These are phyloP conservation scores for Saksenaea oblongispora DNA, from an alignment of 371 early-diverging fungal species.

Conservation along the genomic window DNA sequence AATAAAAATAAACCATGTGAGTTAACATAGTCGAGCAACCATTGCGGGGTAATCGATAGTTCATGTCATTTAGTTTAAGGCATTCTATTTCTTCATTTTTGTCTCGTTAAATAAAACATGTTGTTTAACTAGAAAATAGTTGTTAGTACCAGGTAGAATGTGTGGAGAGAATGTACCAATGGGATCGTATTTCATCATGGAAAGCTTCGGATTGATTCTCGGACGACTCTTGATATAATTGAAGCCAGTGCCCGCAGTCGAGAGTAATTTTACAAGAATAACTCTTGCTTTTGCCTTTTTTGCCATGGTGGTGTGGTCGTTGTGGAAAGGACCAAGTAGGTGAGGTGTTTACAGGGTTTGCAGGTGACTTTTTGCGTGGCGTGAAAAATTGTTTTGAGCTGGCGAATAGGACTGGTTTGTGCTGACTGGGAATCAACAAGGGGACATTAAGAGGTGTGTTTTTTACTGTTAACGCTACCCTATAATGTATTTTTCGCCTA, in stretches of 20 bases:
- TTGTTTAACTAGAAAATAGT: slow-evolving; percentile 55
- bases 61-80: neutral
- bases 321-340: too few relatives aligned
- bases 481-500: too few relatives aligned
- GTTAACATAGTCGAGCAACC: too few relatives aligned
- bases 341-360: too few relatives aligned
- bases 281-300: slow-evolving; percentile 86
- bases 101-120: slow-evolving; percentile 78
- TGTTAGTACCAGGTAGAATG: neutral
- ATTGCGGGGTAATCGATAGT: too few relatives aligned
- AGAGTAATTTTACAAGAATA: slow-evolving; percentile 77
- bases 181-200: slow-evolving; percentile 86
- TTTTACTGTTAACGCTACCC: too few relatives aligned
- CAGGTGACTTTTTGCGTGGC: too few relatives aligned
- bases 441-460: too few relatives aligned
- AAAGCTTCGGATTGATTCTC: slow-evolving; percentile 71
- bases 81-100: slow-evolving; percentile 64
- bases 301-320: slow-evolving; percentile 50
- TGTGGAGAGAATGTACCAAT: slow-evolving; percentile 44
- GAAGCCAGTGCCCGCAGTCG: slow-evolving; percentile 82
- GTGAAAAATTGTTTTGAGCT: too few relatives aligned
- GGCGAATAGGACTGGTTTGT: too few relatives aligned
- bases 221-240: slow-evolving; percentile 80
- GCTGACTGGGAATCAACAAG: too few relatives aligned
- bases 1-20: neutral